Evolutionary conservation across 2,329 filamentous ascomycete genomes (phyloP).

Genomic region (Fusarium protoensiforme): DNA sequence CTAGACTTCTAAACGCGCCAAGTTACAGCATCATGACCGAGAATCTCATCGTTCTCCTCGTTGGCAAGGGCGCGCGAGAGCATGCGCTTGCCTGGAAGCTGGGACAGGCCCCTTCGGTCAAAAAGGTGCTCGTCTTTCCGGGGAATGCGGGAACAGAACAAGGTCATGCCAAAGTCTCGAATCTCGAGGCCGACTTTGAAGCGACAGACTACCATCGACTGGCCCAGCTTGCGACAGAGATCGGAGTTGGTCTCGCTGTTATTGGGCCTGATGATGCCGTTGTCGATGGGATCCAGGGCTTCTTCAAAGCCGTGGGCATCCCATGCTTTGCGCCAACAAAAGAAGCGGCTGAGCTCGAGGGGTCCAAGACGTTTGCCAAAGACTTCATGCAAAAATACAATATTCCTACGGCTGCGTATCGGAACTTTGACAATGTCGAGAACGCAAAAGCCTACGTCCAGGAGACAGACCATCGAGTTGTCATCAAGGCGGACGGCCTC

Average conservation of each 20-base stretch:
- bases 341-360: conserved; percentile 78
- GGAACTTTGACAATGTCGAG: conserved; percentile 73
- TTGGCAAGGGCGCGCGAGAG: conserved; percentile 81
- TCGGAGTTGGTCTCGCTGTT: conserved; percentile 75
- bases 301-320: conserved; percentile 70
- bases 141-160: conserved; percentile 76
- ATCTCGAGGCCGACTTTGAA: conserved; percentile 56
- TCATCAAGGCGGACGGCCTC: conserved; percentile 81
- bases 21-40: background rate
- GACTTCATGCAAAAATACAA: conserved; percentile 80
- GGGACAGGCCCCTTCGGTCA: conserved; percentile 70
- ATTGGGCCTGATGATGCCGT: conserved; percentile 80
- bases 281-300: conserved; percentile 78
- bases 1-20: too few relatives aligned
- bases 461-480: conserved; percentile 66
- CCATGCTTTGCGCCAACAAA: conserved; percentile 76
- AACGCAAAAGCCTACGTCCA: conserved; percentile 71
- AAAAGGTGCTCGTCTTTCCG: conserved; percentile 63
- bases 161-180: conserved; percentile 64
- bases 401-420: conserved; percentile 79
- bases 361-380: conserved; percentile 82
- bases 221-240: conserved; percentile 68
- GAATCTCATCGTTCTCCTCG: conserved; percentile 64
- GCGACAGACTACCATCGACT: conserved; percentile 72
- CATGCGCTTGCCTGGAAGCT: conserved; percentile 83